These are phyloP conservation scores for Chlamydomonas schloesseri DNA, from an alignment of 139 green algal genomes.

Conservation along the genomic window DNA sequence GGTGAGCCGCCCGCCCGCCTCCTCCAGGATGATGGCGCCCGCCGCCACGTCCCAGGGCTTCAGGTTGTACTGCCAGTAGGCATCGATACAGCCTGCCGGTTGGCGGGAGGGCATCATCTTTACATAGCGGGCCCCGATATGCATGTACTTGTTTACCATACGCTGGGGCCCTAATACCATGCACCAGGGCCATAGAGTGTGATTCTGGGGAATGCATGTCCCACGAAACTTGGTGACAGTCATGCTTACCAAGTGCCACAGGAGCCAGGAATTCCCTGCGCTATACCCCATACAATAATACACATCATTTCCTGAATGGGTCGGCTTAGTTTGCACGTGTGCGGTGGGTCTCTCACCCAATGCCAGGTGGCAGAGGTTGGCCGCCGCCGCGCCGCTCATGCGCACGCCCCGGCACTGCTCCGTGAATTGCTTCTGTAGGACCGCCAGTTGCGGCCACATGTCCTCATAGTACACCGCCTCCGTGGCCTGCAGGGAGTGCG, in stretches of 20 bases:
- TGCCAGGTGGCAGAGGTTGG: conserved; percentile 64
- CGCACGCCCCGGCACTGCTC: conserved; percentile 45
- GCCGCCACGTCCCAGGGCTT: conserved; percentile 72
- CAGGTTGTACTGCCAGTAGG: conserved; percentile 70
- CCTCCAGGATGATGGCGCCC: conserved; percentile 68
- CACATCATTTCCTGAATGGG: too few relatives aligned
- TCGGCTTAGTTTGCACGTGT: too few relatives aligned
- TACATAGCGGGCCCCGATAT: too few relatives aligned
- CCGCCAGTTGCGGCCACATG: conserved; percentile 41
- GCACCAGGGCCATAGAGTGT: too few relatives aligned
- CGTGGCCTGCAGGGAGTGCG: conserved; percentile 47
- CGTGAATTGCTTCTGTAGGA: conserved; percentile 41
- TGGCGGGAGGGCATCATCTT: background rate
- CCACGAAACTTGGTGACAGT: too few relatives aligned
- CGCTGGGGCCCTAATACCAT: too few relatives aligned
- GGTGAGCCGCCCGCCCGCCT: conserved; percentile 65
- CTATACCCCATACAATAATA: too few relatives aligned
- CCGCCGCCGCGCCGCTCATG: conserved; percentile 57
- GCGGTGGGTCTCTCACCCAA: too few relatives aligned
- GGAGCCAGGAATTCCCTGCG: too few relatives aligned
- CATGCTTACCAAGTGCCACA: too few relatives aligned
- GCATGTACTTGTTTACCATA: too few relatives aligned
- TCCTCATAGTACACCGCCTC: conserved; percentile 51
- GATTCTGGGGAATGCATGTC: too few relatives aligned
- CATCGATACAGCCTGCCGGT: conserved; percentile 52